Evolutionary conservation across 2,329 filamentous ascomycete genomes (phyloP), one percentile per base, ranked within the genome.

Genomic region (Penicillium sp.): DNA sequence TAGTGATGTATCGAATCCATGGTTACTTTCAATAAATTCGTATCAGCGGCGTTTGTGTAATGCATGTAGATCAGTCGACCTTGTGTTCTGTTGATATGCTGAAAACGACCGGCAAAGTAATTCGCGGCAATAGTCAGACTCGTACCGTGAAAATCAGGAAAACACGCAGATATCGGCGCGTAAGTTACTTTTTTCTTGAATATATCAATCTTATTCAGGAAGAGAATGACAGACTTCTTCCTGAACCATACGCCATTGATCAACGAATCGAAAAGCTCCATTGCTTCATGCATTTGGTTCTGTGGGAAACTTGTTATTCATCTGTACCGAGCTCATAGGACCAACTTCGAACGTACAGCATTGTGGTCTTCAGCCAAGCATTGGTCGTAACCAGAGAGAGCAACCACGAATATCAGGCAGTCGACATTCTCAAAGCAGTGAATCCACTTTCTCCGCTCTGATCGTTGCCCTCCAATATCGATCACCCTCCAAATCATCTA

Each of bases 391-490:
- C 19, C 33, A 3, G 44, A 47, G 65, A 97, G 92, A 45, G 93
- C 92, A 48, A 96, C 93, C 61, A 97, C 83, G 77, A 97, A 97
- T 36, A 97, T 81, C 51, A 97, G 81, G 63, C 90, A 92, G 69
- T 93, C 91, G 60, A 96, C 92, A 62, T 94, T 93, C 72, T 96
- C 92, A 71, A 96, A 96, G 70, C 92, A 94, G 73, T 96, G 92
- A 60, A 96, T 95, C 92, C 92, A 96, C 81, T 96, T 96, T 83
- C 95, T 96, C 60, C 92, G 88, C 75, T 96, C 91, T 23, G 91
- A 96, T 67, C 92, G 83, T 72, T 96, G 91, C 52, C 91, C 91
- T 71, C 91, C 92, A 45, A 96, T 91, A 68, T 96, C 92, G 74
- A 96, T 95, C 91, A 97, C 97, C 68, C 91, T 88, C 77, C 96